phyloP scores from a whole-genome alignment of 805 yeast genomes.

The Millerago galiae region DNA sequence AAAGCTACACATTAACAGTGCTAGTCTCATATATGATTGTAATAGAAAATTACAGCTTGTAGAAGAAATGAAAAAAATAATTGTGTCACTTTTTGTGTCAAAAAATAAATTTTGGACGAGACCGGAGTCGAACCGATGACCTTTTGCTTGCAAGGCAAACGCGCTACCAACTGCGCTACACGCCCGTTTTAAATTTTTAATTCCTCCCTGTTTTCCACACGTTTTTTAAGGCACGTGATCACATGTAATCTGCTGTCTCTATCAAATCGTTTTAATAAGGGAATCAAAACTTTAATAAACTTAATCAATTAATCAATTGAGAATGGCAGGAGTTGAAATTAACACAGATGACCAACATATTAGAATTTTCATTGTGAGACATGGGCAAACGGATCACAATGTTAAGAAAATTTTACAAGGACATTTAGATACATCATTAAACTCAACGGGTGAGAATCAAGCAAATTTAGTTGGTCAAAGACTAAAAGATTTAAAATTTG shows the following conservation, averaged over 20 bases:
- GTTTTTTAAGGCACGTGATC: no score
- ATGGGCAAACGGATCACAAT: conserved; percentile 80
- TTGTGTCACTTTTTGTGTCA: no score
- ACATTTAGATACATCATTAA: conserved; percentile 60
- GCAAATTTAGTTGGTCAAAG: conserved; percentile 48
- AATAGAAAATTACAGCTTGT: no score
- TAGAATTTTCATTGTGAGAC: conserved; percentile 63
- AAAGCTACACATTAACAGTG: background rate
- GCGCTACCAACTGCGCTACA: conserved; percentile 63
- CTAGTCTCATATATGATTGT: no score
- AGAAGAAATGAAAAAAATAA: no score
- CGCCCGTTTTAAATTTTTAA: conserved; percentile 31
- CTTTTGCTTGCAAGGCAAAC: conserved; percentile 56
- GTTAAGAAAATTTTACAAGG: conserved; percentile 69
- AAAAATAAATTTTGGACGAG: conserved; percentile 37
- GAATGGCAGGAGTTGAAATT: conserved; percentile 1
- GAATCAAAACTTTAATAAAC: background rate
- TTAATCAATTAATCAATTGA: background rate
- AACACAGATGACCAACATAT: conserved; percentile 21
- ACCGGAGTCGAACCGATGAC: conserved; percentile 57
- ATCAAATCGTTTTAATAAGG: background rate
- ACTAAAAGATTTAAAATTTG: conserved; percentile 26
- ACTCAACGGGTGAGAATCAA: conserved; percentile 55
- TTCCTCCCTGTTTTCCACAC: no score
- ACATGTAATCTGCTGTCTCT: no score